Conservation (phyloP, 140 eudicot species). For the Flaveria floridana region DNA sequence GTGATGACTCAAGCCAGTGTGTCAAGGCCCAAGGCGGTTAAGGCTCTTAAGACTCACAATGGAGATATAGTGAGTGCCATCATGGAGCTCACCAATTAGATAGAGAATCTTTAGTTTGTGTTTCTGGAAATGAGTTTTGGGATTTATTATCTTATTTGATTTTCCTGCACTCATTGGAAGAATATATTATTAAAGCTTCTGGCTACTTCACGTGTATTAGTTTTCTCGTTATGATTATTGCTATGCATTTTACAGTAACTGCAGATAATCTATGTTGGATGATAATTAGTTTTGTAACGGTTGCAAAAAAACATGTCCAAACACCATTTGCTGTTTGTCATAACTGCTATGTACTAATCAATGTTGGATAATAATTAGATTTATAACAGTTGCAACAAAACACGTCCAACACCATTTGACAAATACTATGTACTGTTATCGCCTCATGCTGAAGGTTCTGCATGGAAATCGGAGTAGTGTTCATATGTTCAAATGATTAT, state of each 20-base stretch:
- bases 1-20: slow-evolving; percentile 95
- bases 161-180: slow-evolving; percentile 20
- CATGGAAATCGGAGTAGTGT: no score
- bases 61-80: slow-evolving; percentile 92
- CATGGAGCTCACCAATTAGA: slow-evolving; percentile 84
- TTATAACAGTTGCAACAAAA: no score
- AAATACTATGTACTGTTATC: no score
- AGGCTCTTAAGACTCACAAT: slow-evolving; percentile 66
- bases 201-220: slow-evolving; percentile 13
- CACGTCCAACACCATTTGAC: background rate
- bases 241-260: background rate
- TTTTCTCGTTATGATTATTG: slow-evolving; percentile 15
- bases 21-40: slow-evolving; percentile 69
- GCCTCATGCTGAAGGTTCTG: no score
- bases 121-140: slow-evolving; percentile 21
- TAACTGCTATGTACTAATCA: no score
- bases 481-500: no score
- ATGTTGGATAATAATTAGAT: background rate
- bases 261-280: background rate
- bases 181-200: slow-evolving; percentile 29
- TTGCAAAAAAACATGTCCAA: background rate
- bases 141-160: slow-evolving; percentile 13
- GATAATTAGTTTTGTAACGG: background rate
- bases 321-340: background rate
- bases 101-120: slow-evolving; percentile 7